A percentile compares a stretch with the other conserved stretches of the same genome.
Evolutionary conservation across 2,329 filamentous ascomycete genomes (phyloP).

Genomic region (Aspergillus thermomutatus): DNA sequence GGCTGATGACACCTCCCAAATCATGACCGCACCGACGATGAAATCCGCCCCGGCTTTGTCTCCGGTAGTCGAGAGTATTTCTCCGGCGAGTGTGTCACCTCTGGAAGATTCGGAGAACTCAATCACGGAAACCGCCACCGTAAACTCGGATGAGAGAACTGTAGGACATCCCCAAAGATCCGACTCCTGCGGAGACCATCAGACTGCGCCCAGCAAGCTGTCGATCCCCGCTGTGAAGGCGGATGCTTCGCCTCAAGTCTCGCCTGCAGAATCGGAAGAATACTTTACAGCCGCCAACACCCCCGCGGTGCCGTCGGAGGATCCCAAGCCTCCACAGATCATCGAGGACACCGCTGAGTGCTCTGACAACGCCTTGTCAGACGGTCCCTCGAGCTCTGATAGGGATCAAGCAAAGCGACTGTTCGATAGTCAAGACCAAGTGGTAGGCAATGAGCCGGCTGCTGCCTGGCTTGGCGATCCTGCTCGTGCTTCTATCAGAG

Average conservation of each 20-base stretch:
- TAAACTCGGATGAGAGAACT: conserved; percentile 4
- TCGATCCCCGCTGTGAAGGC: conserved; percentile 21
- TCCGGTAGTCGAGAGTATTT: conserved; percentile 27
- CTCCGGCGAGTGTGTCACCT: conserved; percentile 13
- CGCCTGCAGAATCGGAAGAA: conserved; percentile 39
- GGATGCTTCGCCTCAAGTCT: conserved; percentile 30
- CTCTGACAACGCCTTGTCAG: conserved; percentile 16
- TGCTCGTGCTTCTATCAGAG: conserved; percentile 53
- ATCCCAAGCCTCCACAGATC: conserved; percentile 17
- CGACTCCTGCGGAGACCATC: conserved; percentile 21
- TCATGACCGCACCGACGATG: conserved; percentile 10
- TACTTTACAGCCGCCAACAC: conserved; percentile 46
- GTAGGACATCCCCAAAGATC: conserved; percentile 8
- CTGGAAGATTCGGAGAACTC: conserved; percentile 7
- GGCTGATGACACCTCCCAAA: conserved; percentile 4
- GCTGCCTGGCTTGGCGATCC: conserved; percentile 78
- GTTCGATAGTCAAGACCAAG: conserved; percentile 75
- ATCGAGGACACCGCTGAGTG: conserved; percentile 16
- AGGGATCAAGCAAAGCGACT: conserved; percentile 75
- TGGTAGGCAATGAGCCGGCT: conserved; percentile 73
- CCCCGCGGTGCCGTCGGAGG: conserved; percentile 33
- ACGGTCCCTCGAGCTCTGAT: conserved; percentile 59
- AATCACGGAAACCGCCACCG: not conserved
- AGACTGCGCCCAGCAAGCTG: conserved; percentile 21
- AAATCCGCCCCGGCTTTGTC: conserved; percentile 19